Base-by-base conservation (phyloP, 805 yeast species). In the Yamadazyma philogaea region DNA sequence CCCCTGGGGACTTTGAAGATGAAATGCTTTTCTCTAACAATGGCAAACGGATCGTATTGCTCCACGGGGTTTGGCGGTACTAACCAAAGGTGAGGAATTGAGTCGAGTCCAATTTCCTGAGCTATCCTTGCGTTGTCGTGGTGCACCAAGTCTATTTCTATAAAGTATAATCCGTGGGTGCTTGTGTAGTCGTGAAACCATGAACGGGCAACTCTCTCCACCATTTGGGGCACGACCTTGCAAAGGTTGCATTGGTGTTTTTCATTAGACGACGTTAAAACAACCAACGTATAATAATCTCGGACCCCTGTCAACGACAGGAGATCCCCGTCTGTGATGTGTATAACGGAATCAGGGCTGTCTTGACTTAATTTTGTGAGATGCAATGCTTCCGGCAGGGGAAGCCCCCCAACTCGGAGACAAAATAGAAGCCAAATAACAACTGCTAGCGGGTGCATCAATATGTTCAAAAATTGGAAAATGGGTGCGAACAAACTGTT, bases 61-160 rank as follows among this genome's bases (percentile, higher is more conserved):
- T 57, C 61, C 19, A 41, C 30, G 16, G 46, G 48, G 34, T 55
- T 58, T 3, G 80, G 84, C 3, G 89, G 88, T 42, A 77, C 72
- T 2, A 84, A 64, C 79, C 88, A 78, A n/a, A 82, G 50, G 45
- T 78, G 81, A 1, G 95, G 93, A 3, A 82, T 78, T 2, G 77
- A 64, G 2, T 60, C 60, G 43, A 84, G 53, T 2, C 63, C 57
- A 40, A 81, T 51, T 7, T 62, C 58, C 19, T 62, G 55, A 45
- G 77, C 74, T 18, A 74, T 52, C 3, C 57, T 53, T 8, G 61
- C 45, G 50, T 81, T 81, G 2, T 64, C 56, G 2, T 55, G 49
- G 39, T 67, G 64, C 5, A 54, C 52, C 24, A 79, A 72, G 45
- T 84, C 90, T 10, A 77, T 74, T 32, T 67, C 61, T 28, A 70